phyloP scores from a whole-genome alignment of 371 early-diverging fungal species.

The Mortierella sp. region DNA sequence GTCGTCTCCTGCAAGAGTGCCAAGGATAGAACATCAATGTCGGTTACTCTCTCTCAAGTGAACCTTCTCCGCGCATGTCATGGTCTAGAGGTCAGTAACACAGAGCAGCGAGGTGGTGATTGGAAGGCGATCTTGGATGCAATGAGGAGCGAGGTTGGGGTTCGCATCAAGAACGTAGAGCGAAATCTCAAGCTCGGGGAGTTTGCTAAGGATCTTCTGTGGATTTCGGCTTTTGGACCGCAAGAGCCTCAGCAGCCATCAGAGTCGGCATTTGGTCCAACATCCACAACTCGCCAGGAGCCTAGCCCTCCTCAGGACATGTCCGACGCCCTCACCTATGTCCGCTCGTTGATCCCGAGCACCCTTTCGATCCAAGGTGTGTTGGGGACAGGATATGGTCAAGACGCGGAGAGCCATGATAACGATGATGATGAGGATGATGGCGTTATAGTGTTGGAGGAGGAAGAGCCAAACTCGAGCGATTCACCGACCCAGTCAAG shows the following conservation, averaged over 20 bases:
- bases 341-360: constrained; percentile 28
- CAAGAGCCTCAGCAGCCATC: constrained; percentile 2
- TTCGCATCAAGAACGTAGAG: constrained; percentile 58
- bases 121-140: constrained; percentile 55
- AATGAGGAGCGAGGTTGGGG: constrained; percentile 56
- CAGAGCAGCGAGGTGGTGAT: constrained; percentile 39
- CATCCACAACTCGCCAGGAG: constrained; percentile 6
- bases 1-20: constrained; percentile 54
- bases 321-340: constrained; percentile 34
- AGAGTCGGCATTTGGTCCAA: not conserved
- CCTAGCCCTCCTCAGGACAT: constrained; percentile 4
- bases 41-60: constrained; percentile 51
- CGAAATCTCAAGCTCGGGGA: constrained; percentile 55
- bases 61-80: constrained; percentile 46
- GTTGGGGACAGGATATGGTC: not conserved
- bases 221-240: constrained; percentile 51
- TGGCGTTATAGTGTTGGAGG: not conserved
- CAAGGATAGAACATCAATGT: constrained; percentile 58
- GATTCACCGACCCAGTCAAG: not conserved
- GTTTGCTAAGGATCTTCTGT: constrained; percentile 49
- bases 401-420: not conserved
- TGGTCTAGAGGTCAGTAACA: constrained; percentile 29
- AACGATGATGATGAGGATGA: not conserved
- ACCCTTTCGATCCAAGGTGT: not conserved
- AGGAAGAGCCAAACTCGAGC: not conserved